These are phyloP conservation scores for Fusarium begoniae DNA, from an alignment of 2,329 filamentous ascomycete species.

Conservation along the genomic window DNA sequence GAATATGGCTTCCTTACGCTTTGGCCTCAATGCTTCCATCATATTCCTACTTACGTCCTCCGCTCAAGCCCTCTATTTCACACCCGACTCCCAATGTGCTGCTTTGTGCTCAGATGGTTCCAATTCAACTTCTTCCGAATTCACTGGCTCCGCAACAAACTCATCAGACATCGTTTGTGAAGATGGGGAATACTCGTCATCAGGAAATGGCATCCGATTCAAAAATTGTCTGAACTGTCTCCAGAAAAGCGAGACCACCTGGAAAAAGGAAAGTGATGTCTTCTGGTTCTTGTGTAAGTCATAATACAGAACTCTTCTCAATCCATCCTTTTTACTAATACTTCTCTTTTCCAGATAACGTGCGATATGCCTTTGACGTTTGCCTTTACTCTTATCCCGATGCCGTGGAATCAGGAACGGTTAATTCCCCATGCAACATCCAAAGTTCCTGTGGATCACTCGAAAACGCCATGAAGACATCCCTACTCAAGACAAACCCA, in stretches of 20 bases:
- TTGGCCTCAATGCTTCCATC: background rate
- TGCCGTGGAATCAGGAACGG: too few species aligned
- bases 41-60: background rate
- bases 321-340: too few species aligned
- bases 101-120: conserved; percentile 55
- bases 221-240: conserved; percentile 58
- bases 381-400: too few species aligned
- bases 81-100: conserved; percentile 61
- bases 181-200: conserved; percentile 51
- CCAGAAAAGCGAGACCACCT: conserved; percentile 51
- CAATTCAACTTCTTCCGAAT: conserved; percentile 45
- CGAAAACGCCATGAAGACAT: background rate
- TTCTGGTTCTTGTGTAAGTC: too few species aligned
- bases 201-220: conserved; percentile 55
- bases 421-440: too few species aligned
- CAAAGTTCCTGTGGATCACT: too few species aligned
- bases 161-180: conserved; percentile 58
- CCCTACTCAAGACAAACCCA: too few species aligned
- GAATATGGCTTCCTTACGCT: background rate
- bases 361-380: too few species aligned
- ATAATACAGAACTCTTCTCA: too few species aligned
- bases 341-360: too few species aligned
- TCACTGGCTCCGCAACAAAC: conserved; percentile 53
- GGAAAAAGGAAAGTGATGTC: conserved; percentile 29
- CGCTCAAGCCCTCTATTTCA: conserved; percentile 47